phyloP scores from a whole-genome alignment of 192 early-diverging fungal genomes.

The Gamsiella multidivaricata region DNA sequence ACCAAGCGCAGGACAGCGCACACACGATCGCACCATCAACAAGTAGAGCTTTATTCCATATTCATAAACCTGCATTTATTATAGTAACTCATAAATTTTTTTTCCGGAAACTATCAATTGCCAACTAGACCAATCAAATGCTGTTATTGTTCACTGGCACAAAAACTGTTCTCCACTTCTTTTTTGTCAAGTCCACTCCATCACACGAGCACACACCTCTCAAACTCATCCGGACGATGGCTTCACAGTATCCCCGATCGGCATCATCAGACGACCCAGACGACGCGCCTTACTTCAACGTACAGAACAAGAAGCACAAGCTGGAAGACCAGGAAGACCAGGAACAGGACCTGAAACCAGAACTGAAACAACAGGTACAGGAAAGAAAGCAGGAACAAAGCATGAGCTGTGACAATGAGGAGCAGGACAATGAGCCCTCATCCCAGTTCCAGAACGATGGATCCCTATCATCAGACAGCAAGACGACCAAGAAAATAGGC shows the following conservation, averaged over 20 bases:
- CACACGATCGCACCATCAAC: conserved; percentile 50
- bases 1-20: conserved; percentile 46
- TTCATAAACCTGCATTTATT: too few species aligned
- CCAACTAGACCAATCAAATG: too few species aligned
- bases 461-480: conserved; percentile 3
- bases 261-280: not conserved
- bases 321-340: not conserved
- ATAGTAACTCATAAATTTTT: too few species aligned
- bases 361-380: too few species aligned
- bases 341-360: not conserved
- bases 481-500: conserved; percentile 12
- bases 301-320: not conserved
- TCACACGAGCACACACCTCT: too few species aligned
- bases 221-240: not conserved
- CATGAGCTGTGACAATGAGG: not conserved
- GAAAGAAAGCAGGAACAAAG: not conserved
- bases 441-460: not conserved
- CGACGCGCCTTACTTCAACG: not conserved
- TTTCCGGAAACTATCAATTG: too few species aligned
- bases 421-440: not conserved
- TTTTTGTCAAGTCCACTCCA: too few species aligned
- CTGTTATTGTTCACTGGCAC: too few species aligned
- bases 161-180: too few species aligned
- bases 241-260: not conserved
- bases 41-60: conserved; percentile 3